Conservation (phyloP, 148 eudicot species). For the Cornus suecica region DNA sequence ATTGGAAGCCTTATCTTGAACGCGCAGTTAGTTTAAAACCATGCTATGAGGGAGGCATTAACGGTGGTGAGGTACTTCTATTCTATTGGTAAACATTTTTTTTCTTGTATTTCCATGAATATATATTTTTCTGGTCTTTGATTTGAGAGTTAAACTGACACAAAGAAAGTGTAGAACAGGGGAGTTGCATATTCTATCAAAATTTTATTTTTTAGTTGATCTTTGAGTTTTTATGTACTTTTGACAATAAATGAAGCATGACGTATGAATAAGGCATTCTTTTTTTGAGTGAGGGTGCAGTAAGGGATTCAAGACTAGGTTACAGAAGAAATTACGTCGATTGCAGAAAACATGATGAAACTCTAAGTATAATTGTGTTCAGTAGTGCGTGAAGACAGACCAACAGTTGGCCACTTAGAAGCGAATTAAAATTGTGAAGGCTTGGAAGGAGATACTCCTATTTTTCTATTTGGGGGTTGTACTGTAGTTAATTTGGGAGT, state of each 20-base stretch:
- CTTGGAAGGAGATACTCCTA: no score
- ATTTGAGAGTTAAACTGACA: neutral
- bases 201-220: neutral
- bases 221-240: neutral
- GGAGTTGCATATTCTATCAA: neutral
- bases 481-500: no score
- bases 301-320: no score
- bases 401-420: no score
- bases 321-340: no score
- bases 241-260: neutral
- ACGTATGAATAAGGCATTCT: neutral
- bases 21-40: conserved; percentile 93
- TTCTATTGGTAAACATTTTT: neutral
- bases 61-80: conserved; percentile 87
- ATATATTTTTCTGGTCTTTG: neutral
- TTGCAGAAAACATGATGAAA: no score
- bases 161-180: neutral
- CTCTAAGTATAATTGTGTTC: no score
- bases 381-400: no score
- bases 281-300: neutral
- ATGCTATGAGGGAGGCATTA: conserved; percentile 81
- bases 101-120: neutral
- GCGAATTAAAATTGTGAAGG: no score
- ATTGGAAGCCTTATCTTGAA: conserved; percentile 94
- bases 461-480: no score